phyloP scores from a whole-genome alignment of 371 early-diverging fungal genomes.

The Mucor lusitanicus region DNA sequence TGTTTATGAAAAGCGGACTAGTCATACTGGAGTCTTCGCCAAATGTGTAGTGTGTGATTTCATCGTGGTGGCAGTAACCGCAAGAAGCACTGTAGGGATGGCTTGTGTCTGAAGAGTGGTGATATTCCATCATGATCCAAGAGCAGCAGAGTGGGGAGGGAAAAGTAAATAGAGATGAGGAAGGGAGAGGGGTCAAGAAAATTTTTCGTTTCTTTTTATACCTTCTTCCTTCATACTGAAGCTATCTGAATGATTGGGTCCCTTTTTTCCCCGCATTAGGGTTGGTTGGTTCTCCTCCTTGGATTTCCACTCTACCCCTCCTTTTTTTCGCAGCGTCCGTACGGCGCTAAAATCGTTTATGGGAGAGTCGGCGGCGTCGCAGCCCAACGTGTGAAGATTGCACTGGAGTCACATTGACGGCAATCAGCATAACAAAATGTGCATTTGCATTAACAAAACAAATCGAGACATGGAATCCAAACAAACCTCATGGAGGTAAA shows the following conservation, averaged over 20 bases:
- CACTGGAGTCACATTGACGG: background rate
- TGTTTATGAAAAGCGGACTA: background rate
- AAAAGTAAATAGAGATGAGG: background rate
- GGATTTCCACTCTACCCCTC: background rate
- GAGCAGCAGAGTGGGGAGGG: background rate
- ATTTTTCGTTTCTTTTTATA: background rate
- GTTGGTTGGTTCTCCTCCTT: background rate
- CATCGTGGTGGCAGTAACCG: constrained; percentile 16
- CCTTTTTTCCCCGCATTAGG: background rate
- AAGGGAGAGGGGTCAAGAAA: background rate
- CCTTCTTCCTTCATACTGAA: background rate
- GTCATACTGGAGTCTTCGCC: constrained; percentile 10
- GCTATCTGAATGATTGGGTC: background rate
- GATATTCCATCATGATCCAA: constrained; percentile 9
- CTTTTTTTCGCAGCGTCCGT: background rate
- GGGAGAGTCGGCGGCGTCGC: background rate
- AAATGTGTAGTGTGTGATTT: constrained; percentile 12
- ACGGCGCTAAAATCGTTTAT: background rate
- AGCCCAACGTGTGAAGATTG: background rate
- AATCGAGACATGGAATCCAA: background rate
- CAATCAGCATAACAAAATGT: background rate
- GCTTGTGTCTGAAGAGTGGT: background rate
- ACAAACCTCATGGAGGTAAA: background rate
- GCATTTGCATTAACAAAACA: background rate
- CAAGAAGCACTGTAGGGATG: constrained; percentile 21